These are phyloP conservation scores for Fistulinella prunicolor DNA, from an alignment of 768 basidiomycete genomes.

Conservation along the genomic window DNA sequence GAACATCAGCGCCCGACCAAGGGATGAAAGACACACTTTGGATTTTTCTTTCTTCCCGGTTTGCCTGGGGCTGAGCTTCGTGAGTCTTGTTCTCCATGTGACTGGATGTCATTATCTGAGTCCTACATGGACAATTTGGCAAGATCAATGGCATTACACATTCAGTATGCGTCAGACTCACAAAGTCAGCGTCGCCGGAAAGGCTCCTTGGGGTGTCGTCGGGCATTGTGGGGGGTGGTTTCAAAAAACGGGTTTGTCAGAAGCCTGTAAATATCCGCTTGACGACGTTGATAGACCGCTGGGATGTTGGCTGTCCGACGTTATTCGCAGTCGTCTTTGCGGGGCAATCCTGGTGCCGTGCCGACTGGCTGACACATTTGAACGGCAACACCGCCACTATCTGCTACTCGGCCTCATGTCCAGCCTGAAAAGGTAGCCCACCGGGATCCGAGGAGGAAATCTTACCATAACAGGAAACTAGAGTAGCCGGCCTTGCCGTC, in stretches of 20 bases:
- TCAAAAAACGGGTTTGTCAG: constrained; percentile 34
- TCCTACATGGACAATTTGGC: constrained; percentile 39
- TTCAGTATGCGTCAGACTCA: constrained; percentile 15
- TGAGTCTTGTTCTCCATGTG: constrained; percentile 32
- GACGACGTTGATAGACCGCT: no score
- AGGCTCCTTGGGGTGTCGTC: constrained; percentile 55
- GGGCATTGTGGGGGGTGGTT: constrained; percentile 39
- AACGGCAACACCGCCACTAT: no score
- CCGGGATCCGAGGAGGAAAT: no score
- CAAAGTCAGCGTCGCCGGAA: constrained; percentile 59
- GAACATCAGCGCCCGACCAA: constrained; percentile 12
- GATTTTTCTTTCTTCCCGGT: constrained; percentile 84
- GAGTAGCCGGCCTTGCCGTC: no score
- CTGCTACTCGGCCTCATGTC: no score
- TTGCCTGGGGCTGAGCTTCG: constrained; percentile 25
- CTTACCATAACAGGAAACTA: no score
- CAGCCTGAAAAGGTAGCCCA: no score
- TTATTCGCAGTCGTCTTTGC: no score
- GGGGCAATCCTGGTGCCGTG: no score
- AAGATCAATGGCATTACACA: constrained; percentile 11
- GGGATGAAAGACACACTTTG: constrained; percentile 54
- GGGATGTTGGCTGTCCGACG: no score
- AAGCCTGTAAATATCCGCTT: neutral
- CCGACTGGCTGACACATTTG: constrained; percentile 24
- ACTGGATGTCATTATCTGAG: constrained; percentile 76